These are phyloP conservation scores for Podila minutissima DNA, from an alignment of 192 early-diverging fungal species.

Conservation along the genomic window DNA sequence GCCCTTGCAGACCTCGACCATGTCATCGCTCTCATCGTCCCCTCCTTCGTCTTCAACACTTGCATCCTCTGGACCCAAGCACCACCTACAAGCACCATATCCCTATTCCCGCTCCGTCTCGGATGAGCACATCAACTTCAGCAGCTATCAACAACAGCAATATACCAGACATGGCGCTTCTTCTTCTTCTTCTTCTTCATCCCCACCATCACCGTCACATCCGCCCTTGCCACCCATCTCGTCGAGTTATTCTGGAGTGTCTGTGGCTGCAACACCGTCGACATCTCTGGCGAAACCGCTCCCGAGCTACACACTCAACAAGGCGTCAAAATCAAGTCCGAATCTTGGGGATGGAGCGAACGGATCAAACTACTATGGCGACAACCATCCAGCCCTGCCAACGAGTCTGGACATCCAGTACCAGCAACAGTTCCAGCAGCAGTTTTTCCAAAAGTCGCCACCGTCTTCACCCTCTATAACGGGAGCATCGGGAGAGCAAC, in stretches of 20 bases:
- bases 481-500: not conserved
- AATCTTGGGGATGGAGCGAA: conserved; percentile 2
- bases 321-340: conserved; percentile 32
- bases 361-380: not conserved
- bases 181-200: not conserved
- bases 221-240: not conserved
- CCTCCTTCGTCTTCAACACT: not conserved
- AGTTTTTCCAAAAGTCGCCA: not conserved
- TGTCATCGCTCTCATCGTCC: no score
- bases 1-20: no score
- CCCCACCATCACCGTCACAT: not conserved
- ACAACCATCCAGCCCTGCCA: not conserved
- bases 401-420: not conserved
- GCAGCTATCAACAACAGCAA: not conserved
- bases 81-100: not conserved
- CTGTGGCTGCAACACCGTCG: not conserved
- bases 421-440: conserved; percentile 4
- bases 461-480: conserved; percentile 13
- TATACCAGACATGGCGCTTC: not conserved
- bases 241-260: not conserved
- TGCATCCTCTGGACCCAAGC: not conserved
- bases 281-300: conserved; percentile 7
- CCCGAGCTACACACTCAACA: conserved; percentile 12
- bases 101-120: not conserved
- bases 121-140: not conserved